phyloP scores from a whole-genome alignment of 139 green algal genomes.

The Tetraselmis chui region DNA sequence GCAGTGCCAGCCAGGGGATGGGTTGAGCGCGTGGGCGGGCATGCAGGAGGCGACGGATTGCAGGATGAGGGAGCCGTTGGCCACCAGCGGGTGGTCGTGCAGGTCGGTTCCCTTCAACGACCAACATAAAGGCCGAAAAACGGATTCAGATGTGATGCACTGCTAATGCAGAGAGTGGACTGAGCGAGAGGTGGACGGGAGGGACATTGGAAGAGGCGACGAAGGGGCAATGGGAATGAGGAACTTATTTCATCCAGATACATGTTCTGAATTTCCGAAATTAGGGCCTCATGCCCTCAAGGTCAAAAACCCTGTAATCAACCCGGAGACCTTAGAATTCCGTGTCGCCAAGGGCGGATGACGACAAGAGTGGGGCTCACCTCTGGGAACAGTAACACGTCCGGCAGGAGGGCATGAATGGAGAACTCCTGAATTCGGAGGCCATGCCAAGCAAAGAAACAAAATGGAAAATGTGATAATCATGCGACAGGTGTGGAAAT shows the following conservation, averaged over 20 bases:
- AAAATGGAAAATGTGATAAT: background rate
- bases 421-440: background rate
- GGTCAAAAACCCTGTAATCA: too few species aligned
- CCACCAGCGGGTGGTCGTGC: slow-evolving; percentile 81
- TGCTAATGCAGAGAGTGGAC: too few species aligned
- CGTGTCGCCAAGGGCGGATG: too few species aligned
- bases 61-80: slow-evolving; percentile 57
- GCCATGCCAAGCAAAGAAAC: background rate
- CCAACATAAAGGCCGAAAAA: background rate
- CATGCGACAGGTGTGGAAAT: background rate
- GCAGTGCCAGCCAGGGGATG: slow-evolving; percentile 63
- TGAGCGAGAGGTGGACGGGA: too few species aligned
- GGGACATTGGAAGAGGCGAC: too few species aligned
- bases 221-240: too few species aligned
- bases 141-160: too few species aligned
- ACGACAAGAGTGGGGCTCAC: too few species aligned
- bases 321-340: too few species aligned
- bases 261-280: too few species aligned
- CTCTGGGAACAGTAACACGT: slow-evolving; percentile 74
- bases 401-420: slow-evolving; percentile 56
- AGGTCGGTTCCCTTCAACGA: slow-evolving; percentile 63
- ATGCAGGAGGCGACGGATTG: slow-evolving; percentile 85
- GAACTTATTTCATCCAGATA: too few species aligned
- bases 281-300: too few species aligned
- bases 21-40: slow-evolving; percentile 72